Evolutionary conservation across 768 basidiomycete species (phyloP).

Genomic region (Aureoboletus auriporus): DNA sequence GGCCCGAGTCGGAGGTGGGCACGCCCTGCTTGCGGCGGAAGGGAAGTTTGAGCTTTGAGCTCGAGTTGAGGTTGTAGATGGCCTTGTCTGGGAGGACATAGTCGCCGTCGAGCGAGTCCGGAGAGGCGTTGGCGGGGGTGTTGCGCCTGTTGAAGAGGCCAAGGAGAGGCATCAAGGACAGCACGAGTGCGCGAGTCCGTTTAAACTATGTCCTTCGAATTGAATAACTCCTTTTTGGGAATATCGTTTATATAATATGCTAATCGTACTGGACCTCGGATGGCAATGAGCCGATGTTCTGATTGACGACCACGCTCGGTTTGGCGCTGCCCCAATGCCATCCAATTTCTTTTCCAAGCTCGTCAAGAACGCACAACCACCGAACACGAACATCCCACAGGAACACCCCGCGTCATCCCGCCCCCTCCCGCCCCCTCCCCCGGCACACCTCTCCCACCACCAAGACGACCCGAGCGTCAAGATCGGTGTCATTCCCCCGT

Average conservation of each 20-base stretch:
- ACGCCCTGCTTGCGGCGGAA: slow-evolving; percentile 35
- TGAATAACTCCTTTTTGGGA: too few species aligned
- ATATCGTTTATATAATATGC: too few species aligned
- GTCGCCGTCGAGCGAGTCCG: slow-evolving; percentile 30
- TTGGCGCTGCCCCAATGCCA: too few species aligned
- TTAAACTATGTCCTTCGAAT: too few species aligned
- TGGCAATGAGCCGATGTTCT: too few species aligned
- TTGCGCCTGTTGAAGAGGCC: slow-evolving; percentile 23
- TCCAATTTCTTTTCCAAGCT: slow-evolving; percentile 30
- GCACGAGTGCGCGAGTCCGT: too few species aligned
- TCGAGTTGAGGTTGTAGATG: slow-evolving; percentile 22
- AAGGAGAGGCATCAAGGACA: background rate
- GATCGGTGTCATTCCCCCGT: slow-evolving; percentile 30
- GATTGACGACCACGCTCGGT: too few species aligned
- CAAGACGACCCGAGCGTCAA: slow-evolving; percentile 16
- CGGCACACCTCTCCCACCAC: too few species aligned
- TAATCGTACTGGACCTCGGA: too few species aligned
- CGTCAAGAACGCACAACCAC: slow-evolving; percentile 9
- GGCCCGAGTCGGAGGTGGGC: slow-evolving; percentile 44
- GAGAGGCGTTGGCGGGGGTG: slow-evolving; percentile 5
- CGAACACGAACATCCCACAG: too few species aligned
- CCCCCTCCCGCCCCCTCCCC: too few species aligned
- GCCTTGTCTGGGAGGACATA: slow-evolving; percentile 26
- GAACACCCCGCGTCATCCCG: too few species aligned
- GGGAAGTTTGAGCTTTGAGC: slow-evolving; percentile 41